phyloP scores from a whole-genome alignment of 176 grass and related monocot genomes.

The Oryza longistaminata region DNA sequence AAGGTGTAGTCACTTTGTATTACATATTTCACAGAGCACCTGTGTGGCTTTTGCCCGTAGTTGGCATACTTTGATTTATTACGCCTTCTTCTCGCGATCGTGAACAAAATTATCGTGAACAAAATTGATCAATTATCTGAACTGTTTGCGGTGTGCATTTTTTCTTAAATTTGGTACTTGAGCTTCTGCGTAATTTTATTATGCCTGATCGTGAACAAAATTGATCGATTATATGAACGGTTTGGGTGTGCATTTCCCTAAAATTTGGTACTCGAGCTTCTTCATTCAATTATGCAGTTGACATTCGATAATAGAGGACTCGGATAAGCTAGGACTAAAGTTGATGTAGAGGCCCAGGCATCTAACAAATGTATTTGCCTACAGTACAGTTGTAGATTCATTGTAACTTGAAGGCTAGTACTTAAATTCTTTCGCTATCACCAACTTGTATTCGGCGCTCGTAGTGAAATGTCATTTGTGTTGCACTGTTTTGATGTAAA shows the following conservation, averaged over 20 bases:
- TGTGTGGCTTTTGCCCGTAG: too few relatives aligned
- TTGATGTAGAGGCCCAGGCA: too few relatives aligned
- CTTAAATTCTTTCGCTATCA: neutral
- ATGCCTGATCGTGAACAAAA: neutral
- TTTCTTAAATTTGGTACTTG: neutral
- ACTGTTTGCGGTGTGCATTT: neutral
- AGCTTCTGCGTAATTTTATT: neutral
- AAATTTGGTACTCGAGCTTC: neutral
- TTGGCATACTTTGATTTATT: neutral
- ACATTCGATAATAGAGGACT: too few relatives aligned
- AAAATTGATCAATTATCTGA: neutral
- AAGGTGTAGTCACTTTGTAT: too few relatives aligned
- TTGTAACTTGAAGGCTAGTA: neutral
- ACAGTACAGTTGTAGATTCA: neutral
- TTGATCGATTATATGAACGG: neutral
- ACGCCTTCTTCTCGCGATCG: neutral
- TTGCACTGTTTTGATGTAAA: neutral
- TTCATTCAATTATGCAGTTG: neutral
- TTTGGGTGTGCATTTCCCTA: neutral
- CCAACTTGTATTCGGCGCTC: neutral
- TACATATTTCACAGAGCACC: too few relatives aligned
- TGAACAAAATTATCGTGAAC: neutral
- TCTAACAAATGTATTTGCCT: too few relatives aligned
- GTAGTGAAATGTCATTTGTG: neutral
- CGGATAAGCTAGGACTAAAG: too few relatives aligned